phyloP scores from a whole-genome alignment of 2,329 filamentous ascomycete genomes.

The Dryadomyces quercus-mongolicae region DNA sequence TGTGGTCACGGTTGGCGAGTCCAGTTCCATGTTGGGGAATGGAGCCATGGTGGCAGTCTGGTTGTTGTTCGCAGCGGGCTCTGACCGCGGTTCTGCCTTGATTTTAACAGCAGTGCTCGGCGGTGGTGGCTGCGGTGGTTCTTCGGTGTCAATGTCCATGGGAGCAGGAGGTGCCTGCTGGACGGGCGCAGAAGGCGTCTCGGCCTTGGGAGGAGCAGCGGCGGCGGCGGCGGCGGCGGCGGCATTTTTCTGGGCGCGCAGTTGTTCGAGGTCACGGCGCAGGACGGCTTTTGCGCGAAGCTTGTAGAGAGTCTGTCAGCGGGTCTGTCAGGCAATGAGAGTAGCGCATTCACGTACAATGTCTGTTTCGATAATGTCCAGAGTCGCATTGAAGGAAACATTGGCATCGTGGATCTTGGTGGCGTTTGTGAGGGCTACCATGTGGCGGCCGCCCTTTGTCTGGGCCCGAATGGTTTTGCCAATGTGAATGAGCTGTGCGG shows the following conservation, averaged over 20 bases:
- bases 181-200: conserved; percentile 3
- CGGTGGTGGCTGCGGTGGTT: not conserved
- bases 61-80: not conserved
- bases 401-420: conserved; percentile 35
- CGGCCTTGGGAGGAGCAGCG: conserved; percentile 3
- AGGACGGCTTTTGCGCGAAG: conserved; percentile 42
- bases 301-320: conserved; percentile 16
- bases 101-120: conserved; percentile 16
- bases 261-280: conserved; percentile 37
- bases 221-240: conserved; percentile 12
- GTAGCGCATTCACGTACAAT: conserved; percentile 30
- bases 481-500: conserved; percentile 48
- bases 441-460: conserved; percentile 31
- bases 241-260: conserved; percentile 19
- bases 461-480: conserved; percentile 43
- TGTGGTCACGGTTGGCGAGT: conserved; percentile 14
- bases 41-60: conserved; percentile 28
- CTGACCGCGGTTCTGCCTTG: conserved; percentile 23
- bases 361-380: conserved; percentile 45
- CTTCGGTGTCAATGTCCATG: conserved; percentile 19
- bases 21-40: conserved; percentile 45
- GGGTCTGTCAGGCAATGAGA: not conserved
- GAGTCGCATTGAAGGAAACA: conserved; percentile 34
- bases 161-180: conserved; percentile 14
- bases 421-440: conserved; percentile 21